These are phyloP conservation scores for Lepiota brunneoincarnata DNA, from an alignment of 768 basidiomycete species.

Conservation along the genomic window DNA sequence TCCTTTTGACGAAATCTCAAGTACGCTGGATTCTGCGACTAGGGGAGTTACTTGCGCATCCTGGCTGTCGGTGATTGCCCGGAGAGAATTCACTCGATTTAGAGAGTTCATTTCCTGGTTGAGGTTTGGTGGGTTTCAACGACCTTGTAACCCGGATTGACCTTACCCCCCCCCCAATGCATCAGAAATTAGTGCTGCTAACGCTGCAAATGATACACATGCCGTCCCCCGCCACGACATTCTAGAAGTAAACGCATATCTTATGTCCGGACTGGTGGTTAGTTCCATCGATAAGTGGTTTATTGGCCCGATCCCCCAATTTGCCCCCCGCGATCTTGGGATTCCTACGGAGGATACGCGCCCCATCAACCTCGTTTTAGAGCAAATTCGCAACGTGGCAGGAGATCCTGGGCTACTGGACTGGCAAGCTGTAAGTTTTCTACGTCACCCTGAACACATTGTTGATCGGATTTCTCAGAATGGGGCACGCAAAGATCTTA, in stretches of 20 bases:
- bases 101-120: conserved; percentile 80
- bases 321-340: conserved; percentile 48
- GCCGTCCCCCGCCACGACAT: conserved; percentile 61
- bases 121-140: conserved; percentile 54
- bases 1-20: conserved; percentile 42
- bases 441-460: conserved; percentile 24
- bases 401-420: conserved; percentile 43
- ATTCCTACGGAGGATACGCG: conserved; percentile 32
- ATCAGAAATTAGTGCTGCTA: conserved; percentile 48
- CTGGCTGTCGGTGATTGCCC: conserved; percentile 67
- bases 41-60: conserved; percentile 61
- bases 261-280: conserved; percentile 64
- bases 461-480: conserved; percentile 33
- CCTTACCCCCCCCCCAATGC: conserved; percentile 14
- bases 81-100: conserved; percentile 69
- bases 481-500: conserved; percentile 46
- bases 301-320: conserved; percentile 55
- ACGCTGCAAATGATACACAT: conserved; percentile 49
- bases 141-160: background rate
- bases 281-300: conserved; percentile 83
- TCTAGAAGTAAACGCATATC: conserved; percentile 78
- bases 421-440: conserved; percentile 51
- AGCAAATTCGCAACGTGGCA: conserved; percentile 46
- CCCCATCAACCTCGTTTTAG: conserved; percentile 39
- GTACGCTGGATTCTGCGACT: conserved; percentile 50